A percentile compares a stretch with the other conserved stretches of the same genome.
These are phyloP conservation scores for Xylaria intraflava DNA, from an alignment of 495 filamentous ascomycete species.

Conservation along the genomic window DNA sequence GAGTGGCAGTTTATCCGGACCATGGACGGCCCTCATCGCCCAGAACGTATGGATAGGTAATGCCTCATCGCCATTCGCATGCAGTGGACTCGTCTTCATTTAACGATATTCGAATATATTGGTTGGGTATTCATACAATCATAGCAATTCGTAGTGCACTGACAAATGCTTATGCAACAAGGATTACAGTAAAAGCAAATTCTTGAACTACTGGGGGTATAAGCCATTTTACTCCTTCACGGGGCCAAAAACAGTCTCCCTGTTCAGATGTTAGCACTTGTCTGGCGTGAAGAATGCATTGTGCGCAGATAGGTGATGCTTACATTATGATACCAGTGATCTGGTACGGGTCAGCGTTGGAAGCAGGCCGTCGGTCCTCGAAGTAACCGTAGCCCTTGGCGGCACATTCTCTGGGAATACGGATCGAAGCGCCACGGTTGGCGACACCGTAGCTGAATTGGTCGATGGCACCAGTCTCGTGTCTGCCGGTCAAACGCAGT, in stretches of 20 bases:
- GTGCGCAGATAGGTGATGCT: not conserved
- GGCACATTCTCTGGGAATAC: constrained; percentile 83
- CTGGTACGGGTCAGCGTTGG: constrained; percentile 94
- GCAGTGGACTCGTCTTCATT: not conserved
- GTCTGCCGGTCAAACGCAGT: constrained; percentile 81
- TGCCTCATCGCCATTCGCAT: not conserved
- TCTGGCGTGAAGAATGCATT: not conserved
- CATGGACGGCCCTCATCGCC: no score
- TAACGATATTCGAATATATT: not conserved
- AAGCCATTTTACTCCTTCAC: constrained; percentile 7
- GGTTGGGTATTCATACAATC: constrained; percentile 13
- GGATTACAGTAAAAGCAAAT: constrained; percentile 4
- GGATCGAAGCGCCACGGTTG: constrained; percentile 88
- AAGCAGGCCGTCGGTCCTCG: constrained; percentile 91
- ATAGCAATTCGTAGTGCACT: constrained; percentile 11
- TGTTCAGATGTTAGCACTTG: not conserved
- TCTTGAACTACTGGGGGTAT: constrained; percentile 11
- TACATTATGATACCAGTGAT: constrained; percentile 83
- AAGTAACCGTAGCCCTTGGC: constrained; percentile 98
- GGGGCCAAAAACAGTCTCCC: constrained; percentile 11
- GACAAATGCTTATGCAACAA: constrained; percentile 11
- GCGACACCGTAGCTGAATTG: constrained; percentile 93
- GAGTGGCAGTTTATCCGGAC: no score
- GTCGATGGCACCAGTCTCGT: constrained; percentile 94
- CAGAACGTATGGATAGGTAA: no score